phyloP scores from a whole-genome alignment of 331 rosid genomes.

The Quercus tomentella region DNA sequence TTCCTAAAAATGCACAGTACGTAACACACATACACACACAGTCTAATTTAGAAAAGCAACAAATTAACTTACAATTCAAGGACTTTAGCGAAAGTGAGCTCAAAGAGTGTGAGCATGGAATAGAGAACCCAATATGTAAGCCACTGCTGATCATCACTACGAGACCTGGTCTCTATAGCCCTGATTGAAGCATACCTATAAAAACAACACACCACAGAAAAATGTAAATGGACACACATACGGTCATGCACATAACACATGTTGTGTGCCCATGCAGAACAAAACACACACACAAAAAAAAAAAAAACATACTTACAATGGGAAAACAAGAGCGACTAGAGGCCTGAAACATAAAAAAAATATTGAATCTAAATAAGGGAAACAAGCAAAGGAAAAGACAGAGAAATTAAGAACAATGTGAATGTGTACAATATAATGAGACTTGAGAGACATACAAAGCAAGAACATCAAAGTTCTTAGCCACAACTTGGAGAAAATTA shows the following conservation, averaged over 20 bases:
- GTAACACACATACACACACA: no score
- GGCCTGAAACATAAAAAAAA: constrained; percentile 48
- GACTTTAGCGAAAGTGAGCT: constrained; percentile 87
- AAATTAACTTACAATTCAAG: constrained; percentile 52
- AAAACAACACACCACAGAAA: background rate
- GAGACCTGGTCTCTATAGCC: constrained; percentile 87
- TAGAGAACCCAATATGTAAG: constrained; percentile 96
- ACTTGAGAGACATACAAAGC: constrained; percentile 51
- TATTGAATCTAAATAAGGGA: background rate
- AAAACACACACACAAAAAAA: background rate
- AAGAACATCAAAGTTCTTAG: constrained; percentile 84
- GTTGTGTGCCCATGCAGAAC: background rate
- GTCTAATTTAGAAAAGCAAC: background rate
- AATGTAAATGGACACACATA: background rate
- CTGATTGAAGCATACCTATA: constrained; percentile 72
- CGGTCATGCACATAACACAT: background rate
- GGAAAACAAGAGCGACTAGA: constrained; percentile 74
- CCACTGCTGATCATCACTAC: constrained; percentile 85
- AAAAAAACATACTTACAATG: constrained; percentile 57
- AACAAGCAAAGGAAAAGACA: background rate
- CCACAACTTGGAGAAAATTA: constrained; percentile 67
- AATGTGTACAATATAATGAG: background rate
- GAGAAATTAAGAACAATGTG: background rate
- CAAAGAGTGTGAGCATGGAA: constrained; percentile 78
- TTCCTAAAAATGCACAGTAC: no score